A percentile compares a stretch with the other conserved stretches of the same genome.
Conservation (phyloP, 2,329 filamentous ascomycete genomes). For the Pseudopithomyces maydicus region DNA sequence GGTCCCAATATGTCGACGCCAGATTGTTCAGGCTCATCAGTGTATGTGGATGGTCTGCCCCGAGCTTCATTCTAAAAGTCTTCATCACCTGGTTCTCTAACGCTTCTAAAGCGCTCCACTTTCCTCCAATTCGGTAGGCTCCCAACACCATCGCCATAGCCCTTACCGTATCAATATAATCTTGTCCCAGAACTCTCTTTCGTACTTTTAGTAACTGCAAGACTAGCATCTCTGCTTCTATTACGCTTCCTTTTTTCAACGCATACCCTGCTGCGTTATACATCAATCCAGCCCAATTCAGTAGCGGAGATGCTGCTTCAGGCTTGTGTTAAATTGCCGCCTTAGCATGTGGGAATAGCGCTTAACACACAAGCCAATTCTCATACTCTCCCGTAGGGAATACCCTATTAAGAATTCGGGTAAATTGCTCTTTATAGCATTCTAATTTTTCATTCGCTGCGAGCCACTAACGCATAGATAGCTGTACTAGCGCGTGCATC, state of each 20-base stretch:
- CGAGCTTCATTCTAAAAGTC: not conserved
- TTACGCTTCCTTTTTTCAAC: not conserved
- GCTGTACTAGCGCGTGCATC: constrained; percentile 43
- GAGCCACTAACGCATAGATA: constrained; percentile 30
- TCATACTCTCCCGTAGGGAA: constrained; percentile 36
- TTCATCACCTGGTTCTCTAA: not conserved
- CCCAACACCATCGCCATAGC: constrained; percentile 9
- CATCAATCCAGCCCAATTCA: not conserved
- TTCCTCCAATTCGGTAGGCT: constrained; percentile 1
- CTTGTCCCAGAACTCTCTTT: constrained; percentile 10
- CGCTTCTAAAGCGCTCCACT: not conserved
- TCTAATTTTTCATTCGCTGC: constrained; percentile 22
- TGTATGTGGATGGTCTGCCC: not conserved
- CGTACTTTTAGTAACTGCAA: not conserved
- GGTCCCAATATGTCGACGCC: not conserved
- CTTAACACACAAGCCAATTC: constrained; percentile 40
- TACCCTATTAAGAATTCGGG: constrained; percentile 28
- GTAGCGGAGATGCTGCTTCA: not conserved
- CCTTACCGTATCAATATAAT: constrained; percentile 9
- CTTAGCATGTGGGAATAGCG: constrained; percentile 38
- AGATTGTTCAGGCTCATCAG: constrained; percentile 1
- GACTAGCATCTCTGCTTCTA: not conserved
- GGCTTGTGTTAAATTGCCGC: not conserved
- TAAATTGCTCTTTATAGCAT: constrained; percentile 34
- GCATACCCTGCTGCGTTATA: not conserved